A percentile compares a stretch with the other conserved stretches of the same genome.
These are phyloP conservation scores for Neofusicoccum kwambonambiense DNA, from an alignment of 2,329 filamentous ascomycete genomes.

Conservation along the genomic window DNA sequence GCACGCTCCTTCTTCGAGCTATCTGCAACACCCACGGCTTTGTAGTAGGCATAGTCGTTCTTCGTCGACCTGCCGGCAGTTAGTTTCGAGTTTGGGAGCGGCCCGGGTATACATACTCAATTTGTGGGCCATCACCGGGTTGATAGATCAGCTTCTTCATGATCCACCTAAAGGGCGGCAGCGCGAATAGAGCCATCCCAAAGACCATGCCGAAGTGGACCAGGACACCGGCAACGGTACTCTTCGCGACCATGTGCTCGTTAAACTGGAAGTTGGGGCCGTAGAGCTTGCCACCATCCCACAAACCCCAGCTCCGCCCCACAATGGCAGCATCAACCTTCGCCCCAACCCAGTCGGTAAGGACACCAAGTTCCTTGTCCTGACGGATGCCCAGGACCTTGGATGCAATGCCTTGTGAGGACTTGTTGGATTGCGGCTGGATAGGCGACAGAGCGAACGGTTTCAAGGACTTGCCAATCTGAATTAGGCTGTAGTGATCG, in stretches of 20 bases:
- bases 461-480: constrained; percentile 48
- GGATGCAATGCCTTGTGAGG: constrained; percentile 34
- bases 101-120: constrained; percentile 34
- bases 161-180: constrained; percentile 56
- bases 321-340: constrained; percentile 57
- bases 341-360: constrained; percentile 55
- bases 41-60: constrained; percentile 62
- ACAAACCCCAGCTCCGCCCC: constrained; percentile 59
- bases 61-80: constrained; percentile 49
- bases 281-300: constrained; percentile 42
- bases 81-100: background rate
- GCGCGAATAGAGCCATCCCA: constrained; percentile 44
- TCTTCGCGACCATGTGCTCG: constrained; percentile 55
- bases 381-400: constrained; percentile 52
- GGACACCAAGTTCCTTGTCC: constrained; percentile 57
- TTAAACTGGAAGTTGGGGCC: constrained; percentile 58
- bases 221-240: constrained; percentile 46
- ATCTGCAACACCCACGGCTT: constrained; percentile 61
- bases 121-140: constrained; percentile 52
- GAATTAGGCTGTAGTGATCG: constrained; percentile 46
- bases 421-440: constrained; percentile 35
- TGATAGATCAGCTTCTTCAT: constrained; percentile 47
- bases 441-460: constrained; percentile 54
- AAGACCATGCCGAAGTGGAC: constrained; percentile 51
- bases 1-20: constrained; percentile 51